phyloP scores from a whole-genome alignment of 345 rosid species.

The Carallia brachiata region DNA sequence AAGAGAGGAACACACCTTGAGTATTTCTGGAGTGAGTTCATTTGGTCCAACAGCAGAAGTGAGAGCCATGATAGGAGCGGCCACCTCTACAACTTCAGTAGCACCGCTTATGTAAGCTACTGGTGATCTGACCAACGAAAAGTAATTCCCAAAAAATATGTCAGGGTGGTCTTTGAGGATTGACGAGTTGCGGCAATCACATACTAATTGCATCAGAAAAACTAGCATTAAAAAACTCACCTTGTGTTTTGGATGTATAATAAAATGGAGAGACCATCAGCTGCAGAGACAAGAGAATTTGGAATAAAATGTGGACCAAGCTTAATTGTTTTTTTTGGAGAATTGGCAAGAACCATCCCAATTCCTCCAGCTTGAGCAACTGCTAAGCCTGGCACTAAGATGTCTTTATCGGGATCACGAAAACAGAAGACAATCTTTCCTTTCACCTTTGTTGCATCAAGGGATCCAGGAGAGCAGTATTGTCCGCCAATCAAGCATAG shows the following conservation, averaged over 20 bases:
- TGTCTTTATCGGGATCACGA: not conserved
- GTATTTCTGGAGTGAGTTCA: constrained; percentile 17
- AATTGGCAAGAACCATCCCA: constrained; percentile 20
- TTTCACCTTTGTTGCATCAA: constrained; percentile 11
- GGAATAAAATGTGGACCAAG: constrained; percentile 11
- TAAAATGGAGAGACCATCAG: constrained; percentile 19
- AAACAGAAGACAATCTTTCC: constrained; percentile 21
- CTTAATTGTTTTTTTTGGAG: not conserved
- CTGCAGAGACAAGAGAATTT: constrained; percentile 9
- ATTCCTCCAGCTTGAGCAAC: constrained; percentile 20
- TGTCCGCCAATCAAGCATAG: not conserved
- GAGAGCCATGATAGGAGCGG: constrained; percentile 25
- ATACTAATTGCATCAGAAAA: not conserved
- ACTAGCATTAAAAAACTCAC: not conserved
- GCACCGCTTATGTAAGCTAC: constrained; percentile 20
- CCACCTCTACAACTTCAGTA: constrained; percentile 9
- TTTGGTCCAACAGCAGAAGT: constrained; percentile 24
- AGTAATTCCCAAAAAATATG: not conserved
- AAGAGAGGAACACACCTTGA: constrained; percentile 14
- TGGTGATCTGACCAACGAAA: constrained; percentile 10
- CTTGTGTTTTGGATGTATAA: constrained; percentile 9
- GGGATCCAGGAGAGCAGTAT: constrained; percentile 2
- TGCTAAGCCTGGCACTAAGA: constrained; percentile 5
- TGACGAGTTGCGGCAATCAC: not conserved
- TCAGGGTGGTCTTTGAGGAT: not conserved